Percentiles rank a stretch among this genome's conserved stretches.
phyloP scores from a whole-genome alignment of 2,329 filamentous ascomycete genomes.

The Penicillium sp. region DNA sequence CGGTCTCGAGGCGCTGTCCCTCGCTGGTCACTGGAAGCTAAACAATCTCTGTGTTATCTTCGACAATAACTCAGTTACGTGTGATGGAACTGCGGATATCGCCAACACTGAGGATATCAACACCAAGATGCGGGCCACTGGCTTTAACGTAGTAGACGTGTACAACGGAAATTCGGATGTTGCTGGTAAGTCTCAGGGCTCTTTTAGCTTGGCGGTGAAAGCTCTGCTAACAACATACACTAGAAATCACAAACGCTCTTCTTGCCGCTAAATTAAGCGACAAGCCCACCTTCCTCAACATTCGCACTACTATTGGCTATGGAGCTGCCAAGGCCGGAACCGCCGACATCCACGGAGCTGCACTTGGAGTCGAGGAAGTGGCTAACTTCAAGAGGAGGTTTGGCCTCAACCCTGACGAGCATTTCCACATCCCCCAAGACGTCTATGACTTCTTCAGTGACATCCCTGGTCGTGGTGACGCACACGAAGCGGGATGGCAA shows the following conservation, averaged over 20 bases:
- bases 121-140: slow-evolving; percentile 57
- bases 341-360: slow-evolving; percentile 58
- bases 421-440: slow-evolving; percentile 48
- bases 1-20: slow-evolving; percentile 54
- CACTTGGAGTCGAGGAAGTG: slow-evolving; percentile 56
- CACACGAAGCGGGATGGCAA: slow-evolving; percentile 52
- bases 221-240: slow-evolving; percentile 4
- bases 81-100: slow-evolving; percentile 56
- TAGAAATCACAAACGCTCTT: slow-evolving; percentile 28
- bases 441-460: slow-evolving; percentile 56
- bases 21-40: slow-evolving; percentile 55
- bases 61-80: slow-evolving; percentile 60
- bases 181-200: slow-evolving; percentile 26
- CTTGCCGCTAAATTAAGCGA: slow-evolving; percentile 45
- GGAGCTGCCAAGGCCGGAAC: slow-evolving; percentile 47
- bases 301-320: slow-evolving; percentile 57
- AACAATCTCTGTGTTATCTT: slow-evolving; percentile 58
- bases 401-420: slow-evolving; percentile 52
- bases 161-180: slow-evolving; percentile 56
- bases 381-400: slow-evolving; percentile 54
- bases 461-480: slow-evolving; percentile 47
- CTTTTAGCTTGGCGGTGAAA: not conserved
- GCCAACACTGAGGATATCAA: slow-evolving; percentile 58
- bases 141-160: slow-evolving; percentile 58
- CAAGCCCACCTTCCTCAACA: slow-evolving; percentile 59